A percentile compares a stretch with the other conserved stretches of the same genome.
Conservation (phyloP, 768 basidiomycete species). For the Pisolithus sp. region DNA sequence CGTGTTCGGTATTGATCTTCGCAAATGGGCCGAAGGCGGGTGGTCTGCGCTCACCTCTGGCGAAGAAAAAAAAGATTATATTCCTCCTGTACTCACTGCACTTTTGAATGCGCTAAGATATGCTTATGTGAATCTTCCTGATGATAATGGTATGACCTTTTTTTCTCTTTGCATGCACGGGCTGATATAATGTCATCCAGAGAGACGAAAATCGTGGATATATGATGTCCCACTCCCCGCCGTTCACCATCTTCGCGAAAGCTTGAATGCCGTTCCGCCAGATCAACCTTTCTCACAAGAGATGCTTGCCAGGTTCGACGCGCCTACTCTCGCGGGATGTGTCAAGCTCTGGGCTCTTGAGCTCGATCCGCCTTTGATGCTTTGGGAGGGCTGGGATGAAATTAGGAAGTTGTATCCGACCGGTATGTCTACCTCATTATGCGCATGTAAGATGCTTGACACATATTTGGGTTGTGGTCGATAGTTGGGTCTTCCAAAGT, state of each 20-base stretch:
- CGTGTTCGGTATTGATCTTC: slow-evolving; percentile 85
- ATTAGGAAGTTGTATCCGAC: slow-evolving; percentile 80
- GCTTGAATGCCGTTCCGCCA: slow-evolving; percentile 64
- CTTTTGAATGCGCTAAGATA: slow-evolving; percentile 58
- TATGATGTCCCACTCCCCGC: slow-evolving; percentile 86
- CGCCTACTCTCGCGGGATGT: slow-evolving; percentile 78
- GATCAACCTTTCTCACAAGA: slow-evolving; percentile 41
- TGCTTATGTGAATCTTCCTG: slow-evolving; percentile 54
- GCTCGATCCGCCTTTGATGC: slow-evolving; percentile 75
- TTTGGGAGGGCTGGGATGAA: slow-evolving; percentile 92
- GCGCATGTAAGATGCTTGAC: neutral
- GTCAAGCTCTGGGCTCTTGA: slow-evolving; percentile 92
- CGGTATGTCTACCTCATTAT: slow-evolving; percentile 27
- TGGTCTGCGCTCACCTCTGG: slow-evolving; percentile 54
- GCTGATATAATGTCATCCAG: slow-evolving; percentile 29
- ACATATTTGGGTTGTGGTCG: neutral
- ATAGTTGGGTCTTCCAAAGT: slow-evolving; percentile 48
- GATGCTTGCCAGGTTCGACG: slow-evolving; percentile 69
- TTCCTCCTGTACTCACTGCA: slow-evolving; percentile 71
- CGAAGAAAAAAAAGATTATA: slow-evolving; percentile 51
- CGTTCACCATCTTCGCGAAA: slow-evolving; percentile 81
- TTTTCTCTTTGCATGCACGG: neutral
- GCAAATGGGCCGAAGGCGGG: slow-evolving; percentile 85
- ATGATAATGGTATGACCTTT: slow-evolving; percentile 52
- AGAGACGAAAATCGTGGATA: slow-evolving; percentile 88